phyloP scores from a whole-genome alignment of 768 basidiomycete species.

The Phlebiopsis flavidoalba region DNA sequence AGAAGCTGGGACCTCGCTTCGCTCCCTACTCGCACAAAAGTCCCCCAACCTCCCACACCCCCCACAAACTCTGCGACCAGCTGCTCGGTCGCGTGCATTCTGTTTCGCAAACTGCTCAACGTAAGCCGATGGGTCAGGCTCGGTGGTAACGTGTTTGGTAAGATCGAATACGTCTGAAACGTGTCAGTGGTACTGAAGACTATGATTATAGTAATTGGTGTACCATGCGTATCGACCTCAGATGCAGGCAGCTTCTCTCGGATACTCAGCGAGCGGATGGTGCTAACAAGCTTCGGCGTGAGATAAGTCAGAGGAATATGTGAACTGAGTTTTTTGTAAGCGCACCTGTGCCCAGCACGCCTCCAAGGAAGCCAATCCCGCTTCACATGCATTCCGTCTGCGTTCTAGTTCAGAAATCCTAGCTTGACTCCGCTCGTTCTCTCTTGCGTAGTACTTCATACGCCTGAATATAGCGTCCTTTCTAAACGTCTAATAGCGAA shows the following conservation, averaged over 20 bases:
- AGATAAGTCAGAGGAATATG: background rate
- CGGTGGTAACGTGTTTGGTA: conserved; percentile 17
- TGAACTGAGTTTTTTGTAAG: background rate
- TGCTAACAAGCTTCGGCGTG: conserved; percentile 18
- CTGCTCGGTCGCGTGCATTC: conserved; percentile 23
- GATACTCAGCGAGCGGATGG: conserved; percentile 23
- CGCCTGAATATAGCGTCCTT: conserved; percentile 28
- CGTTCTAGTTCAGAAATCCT: conserved; percentile 25
- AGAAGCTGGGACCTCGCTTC: conserved; percentile 8
- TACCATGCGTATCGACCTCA: conserved; percentile 21
- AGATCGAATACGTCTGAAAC: conserved; percentile 21
- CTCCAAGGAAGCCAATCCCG: conserved; percentile 25
- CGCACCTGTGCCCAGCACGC: conserved; percentile 26
- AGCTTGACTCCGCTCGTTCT: conserved; percentile 23
- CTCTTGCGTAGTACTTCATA: conserved; percentile 28
- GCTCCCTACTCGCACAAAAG: conserved; percentile 18
- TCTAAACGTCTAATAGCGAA: conserved; percentile 20
- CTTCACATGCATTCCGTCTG: conserved; percentile 21
- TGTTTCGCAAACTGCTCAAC: conserved; percentile 16
- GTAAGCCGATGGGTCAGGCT: conserved; percentile 18
- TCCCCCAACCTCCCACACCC: too few relatives aligned
- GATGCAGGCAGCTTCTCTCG: conserved; percentile 21
- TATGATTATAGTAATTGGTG: background rate
- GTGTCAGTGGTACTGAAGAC: background rate
- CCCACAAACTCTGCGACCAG: conserved; percentile 21